Conservation (phyloP, 805 yeast species). For the Ogataea pini region DNA sequence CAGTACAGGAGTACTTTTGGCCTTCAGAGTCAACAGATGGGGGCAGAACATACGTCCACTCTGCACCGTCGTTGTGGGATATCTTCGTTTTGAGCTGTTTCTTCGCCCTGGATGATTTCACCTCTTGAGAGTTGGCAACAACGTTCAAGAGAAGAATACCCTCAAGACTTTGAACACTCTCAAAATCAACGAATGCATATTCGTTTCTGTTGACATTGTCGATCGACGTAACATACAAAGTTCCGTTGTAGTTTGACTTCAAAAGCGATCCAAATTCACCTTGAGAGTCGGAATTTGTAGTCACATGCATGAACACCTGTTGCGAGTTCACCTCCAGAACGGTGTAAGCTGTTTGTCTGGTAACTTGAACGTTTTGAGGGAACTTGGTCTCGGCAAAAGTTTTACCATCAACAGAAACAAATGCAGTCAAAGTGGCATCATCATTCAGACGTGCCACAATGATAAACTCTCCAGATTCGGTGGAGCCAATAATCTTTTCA, state of each 20-base stretch:
- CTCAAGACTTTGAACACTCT: conserved; percentile 77
- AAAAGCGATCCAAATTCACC: conserved; percentile 75
- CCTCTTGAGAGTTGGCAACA: conserved; percentile 56
- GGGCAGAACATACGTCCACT: conserved; percentile 73
- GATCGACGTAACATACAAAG: conserved; percentile 71
- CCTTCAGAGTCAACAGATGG: conserved; percentile 68
- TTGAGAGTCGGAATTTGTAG: conserved; percentile 53
- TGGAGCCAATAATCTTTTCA: conserved; percentile 69
- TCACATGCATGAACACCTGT: conserved; percentile 80
- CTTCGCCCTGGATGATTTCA: conserved; percentile 25
- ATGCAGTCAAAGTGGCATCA: conserved; percentile 59
- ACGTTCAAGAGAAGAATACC: conserved; percentile 78
- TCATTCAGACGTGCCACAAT: conserved; percentile 66
- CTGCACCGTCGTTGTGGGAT: conserved; percentile 89
- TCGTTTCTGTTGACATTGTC: conserved; percentile 72
- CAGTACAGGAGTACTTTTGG: conserved; percentile 51
- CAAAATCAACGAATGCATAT: conserved; percentile 84
- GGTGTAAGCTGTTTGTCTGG: conserved; percentile 71
- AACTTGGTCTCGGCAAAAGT: conserved; percentile 76
- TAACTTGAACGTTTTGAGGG: conserved; percentile 65
- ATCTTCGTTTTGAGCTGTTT: conserved; percentile 72
- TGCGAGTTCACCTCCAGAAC: conserved; percentile 71
- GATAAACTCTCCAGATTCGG: conserved; percentile 67
- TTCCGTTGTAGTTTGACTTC: conserved; percentile 91
- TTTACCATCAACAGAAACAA: conserved; percentile 76